Evolutionary conservation across 2,329 filamentous ascomycete species (phyloP).

Genomic region (Pezicula neosporulosa): DNA sequence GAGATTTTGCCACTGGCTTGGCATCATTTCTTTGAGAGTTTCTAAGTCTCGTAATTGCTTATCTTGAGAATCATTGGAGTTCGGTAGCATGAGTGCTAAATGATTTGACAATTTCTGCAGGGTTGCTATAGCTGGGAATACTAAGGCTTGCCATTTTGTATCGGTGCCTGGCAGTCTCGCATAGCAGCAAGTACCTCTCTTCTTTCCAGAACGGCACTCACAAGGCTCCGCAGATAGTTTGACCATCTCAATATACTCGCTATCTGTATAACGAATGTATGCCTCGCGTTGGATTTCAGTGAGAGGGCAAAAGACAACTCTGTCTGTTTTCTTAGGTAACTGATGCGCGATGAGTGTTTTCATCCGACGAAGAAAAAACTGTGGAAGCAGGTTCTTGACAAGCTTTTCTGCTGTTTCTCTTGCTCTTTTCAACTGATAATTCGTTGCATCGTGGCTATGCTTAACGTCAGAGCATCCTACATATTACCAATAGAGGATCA

Average conservation of each 20-base stretch:
- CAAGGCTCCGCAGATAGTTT: constrained; percentile 66
- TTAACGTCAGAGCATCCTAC: constrained; percentile 4
- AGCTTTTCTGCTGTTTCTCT: constrained; percentile 80
- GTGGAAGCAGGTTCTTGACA: constrained; percentile 80
- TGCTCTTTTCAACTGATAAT: constrained; percentile 76
- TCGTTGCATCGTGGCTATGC: constrained; percentile 73
- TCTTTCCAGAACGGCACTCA: constrained; percentile 64
- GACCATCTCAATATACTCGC: constrained; percentile 66
- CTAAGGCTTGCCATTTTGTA: constrained; percentile 54
- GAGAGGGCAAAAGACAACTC: constrained; percentile 91
- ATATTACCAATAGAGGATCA: neutral
- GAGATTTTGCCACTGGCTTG: constrained; percentile 69
- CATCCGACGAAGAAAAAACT: constrained; percentile 88
- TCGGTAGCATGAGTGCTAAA: constrained; percentile 80
- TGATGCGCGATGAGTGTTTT: constrained; percentile 91
- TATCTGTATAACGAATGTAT: constrained; percentile 78
- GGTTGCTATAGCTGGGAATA: constrained; percentile 81
- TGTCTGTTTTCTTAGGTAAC: constrained; percentile 89
- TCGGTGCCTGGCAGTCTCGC: constrained; percentile 43
- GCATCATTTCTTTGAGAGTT: constrained; percentile 70
- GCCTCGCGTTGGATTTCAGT: constrained; percentile 77
- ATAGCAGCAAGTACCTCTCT: constrained; percentile 80
- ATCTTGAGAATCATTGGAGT: constrained; percentile 56
- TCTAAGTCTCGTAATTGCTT: constrained; percentile 77
- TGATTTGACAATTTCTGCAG: constrained; percentile 91